Conservation (phyloP, 2,329 filamentous ascomycete genomes). For the Aspergillus cejpii region DNA sequence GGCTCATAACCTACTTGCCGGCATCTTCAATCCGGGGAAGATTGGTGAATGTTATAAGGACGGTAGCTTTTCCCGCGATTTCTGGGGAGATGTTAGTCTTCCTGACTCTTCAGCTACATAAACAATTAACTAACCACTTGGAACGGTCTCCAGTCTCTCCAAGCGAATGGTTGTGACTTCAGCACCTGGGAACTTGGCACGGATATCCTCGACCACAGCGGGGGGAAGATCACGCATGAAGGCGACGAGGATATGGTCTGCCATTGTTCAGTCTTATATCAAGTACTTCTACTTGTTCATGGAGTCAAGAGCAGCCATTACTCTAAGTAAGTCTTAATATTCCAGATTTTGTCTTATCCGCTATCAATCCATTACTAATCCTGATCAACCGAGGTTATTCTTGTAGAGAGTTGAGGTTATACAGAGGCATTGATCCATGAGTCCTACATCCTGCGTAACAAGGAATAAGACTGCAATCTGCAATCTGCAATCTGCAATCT, state of each 20-base stretch:
- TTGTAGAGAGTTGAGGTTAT: too few relatives aligned
- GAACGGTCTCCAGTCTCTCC: constrained; percentile 12
- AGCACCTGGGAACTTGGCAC: constrained; percentile 19
- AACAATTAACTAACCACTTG: constrained; percentile 17
- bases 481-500: too few relatives aligned
- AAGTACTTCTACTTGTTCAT: too few relatives aligned
- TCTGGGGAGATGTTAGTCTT: constrained; percentile 10
- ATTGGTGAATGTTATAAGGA: constrained; percentile 23
- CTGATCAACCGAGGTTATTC: neutral
- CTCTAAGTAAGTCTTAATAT: too few relatives aligned
- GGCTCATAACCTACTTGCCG: constrained; percentile 16
- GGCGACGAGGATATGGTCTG: constrained; percentile 23
- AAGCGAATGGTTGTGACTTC: constrained; percentile 18
- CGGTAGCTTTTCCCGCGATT: constrained; percentile 18
- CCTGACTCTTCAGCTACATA: neutral
- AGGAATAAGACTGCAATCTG: too few relatives aligned
- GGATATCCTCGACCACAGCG: constrained; percentile 13
- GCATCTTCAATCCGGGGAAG: constrained; percentile 26
- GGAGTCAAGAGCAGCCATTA: too few relatives aligned
- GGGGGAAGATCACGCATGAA: constrained; percentile 15
- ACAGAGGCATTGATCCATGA: too few relatives aligned
- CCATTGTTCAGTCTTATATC: too few relatives aligned
- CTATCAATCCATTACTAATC: neutral
- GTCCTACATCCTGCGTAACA: too few relatives aligned
- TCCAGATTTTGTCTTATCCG: too few relatives aligned